These are phyloP conservation scores for Cnidoscolus chayamansa DNA, from an alignment of 441 rosid species.

Conservation along the genomic window DNA sequence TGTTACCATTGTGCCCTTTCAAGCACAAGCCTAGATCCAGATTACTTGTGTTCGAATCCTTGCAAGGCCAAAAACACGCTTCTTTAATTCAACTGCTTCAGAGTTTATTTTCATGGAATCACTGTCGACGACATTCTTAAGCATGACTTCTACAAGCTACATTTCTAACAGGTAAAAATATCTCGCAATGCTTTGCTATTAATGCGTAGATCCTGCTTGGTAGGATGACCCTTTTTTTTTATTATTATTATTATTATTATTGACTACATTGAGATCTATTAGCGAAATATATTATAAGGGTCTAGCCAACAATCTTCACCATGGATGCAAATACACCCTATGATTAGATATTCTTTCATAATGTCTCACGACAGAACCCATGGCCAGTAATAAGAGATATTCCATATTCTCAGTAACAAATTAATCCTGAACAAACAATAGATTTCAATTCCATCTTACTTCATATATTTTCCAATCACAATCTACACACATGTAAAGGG, in stretches of 20 bases:
- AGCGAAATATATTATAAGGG: background rate
- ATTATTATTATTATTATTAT: too few relatives aligned
- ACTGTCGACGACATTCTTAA: background rate
- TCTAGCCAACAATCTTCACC: background rate
- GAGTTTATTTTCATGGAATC: background rate
- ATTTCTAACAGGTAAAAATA: background rate
- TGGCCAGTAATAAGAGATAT: background rate
- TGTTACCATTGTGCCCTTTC: slow-evolving; percentile 44
- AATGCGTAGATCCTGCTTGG: background rate
- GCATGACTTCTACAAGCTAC: background rate
- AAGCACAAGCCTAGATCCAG: slow-evolving; percentile 59
- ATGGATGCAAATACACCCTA: background rate
- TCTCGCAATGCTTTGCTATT: background rate
- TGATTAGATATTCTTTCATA: background rate
- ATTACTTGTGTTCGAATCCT: slow-evolving; percentile 49
- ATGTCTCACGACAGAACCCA: background rate
- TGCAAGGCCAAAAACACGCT: slow-evolving; percentile 22
- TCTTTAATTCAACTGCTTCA: background rate
- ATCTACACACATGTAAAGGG: background rate
- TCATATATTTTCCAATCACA: background rate
- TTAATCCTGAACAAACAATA: background rate
- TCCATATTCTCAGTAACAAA: background rate
- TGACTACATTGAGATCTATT: background rate
- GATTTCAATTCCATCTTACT: background rate
- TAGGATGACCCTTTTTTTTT: background rate